phyloP scores from a whole-genome alignment of 192 early-diverging fungal species.

The Gaertneriomyces sp. region DNA sequence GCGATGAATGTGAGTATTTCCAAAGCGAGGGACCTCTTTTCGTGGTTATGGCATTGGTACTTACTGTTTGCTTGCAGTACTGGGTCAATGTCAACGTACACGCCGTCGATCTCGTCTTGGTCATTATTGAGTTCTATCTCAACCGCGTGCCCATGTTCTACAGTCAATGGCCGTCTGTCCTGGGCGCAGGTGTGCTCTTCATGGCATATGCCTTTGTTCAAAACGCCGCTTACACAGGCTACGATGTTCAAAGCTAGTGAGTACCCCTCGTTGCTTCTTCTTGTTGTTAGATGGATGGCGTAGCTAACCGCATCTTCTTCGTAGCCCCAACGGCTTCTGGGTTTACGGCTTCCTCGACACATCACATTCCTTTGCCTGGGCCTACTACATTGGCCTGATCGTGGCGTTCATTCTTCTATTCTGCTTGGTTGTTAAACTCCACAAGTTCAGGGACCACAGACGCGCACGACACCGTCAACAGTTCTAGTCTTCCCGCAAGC shows the following conservation, averaged over 20 bases:
- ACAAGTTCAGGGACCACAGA: constrained; percentile 15
- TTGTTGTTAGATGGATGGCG: not conserved
- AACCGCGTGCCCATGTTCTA: constrained; percentile 30
- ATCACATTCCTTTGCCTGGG: constrained; percentile 12
- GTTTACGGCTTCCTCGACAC: constrained; percentile 40
- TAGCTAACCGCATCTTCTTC: not conserved
- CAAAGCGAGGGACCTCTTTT: not conserved
- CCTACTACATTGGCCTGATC: constrained; percentile 25
- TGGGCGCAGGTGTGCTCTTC: constrained; percentile 22
- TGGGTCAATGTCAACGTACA: constrained; percentile 30
- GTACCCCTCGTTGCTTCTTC: not conserved
- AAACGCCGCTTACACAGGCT: constrained; percentile 18
- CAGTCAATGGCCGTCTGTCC: constrained; percentile 19
- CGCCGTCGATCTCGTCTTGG: constrained; percentile 24
- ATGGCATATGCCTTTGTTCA: constrained; percentile 28
- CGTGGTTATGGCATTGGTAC: not conserved
- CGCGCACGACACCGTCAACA: not conserved
- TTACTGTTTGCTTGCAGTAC: constrained; percentile 2
- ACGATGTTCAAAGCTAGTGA: constrained; percentile 15
- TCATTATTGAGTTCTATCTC: constrained; percentile 31
- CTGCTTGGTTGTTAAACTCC: constrained; percentile 15
- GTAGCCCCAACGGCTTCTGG: constrained; percentile 29
- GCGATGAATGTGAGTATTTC: constrained; percentile 4
- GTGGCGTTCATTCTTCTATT: constrained; percentile 19
- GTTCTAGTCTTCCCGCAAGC: too few species aligned